Percentiles rank a stretch among this genome's conserved stretches.
Conservation (phyloP, 306 rosid species). For the Bauhinia variegata region DNA sequence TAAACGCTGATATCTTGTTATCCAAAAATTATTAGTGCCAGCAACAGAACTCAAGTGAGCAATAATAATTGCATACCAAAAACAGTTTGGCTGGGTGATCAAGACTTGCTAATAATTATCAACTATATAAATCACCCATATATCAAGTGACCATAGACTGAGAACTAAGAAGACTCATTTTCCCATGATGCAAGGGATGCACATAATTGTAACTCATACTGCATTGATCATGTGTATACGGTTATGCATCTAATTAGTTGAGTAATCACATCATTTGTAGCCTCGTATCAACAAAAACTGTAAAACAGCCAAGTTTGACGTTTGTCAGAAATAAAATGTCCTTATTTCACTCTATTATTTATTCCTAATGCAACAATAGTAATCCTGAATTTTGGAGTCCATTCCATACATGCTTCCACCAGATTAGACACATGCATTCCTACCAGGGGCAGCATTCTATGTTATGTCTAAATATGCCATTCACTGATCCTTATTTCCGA, state of each 20-base stretch:
- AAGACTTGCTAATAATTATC: neutral
- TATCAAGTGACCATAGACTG: neutral
- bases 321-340: neutral
- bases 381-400: neutral
- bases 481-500: neutral
- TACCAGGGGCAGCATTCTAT: neutral
- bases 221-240: neutral
- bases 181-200: neutral
- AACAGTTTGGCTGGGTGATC: conserved; percentile 7
- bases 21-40: conserved; percentile 1
- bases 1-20: conserved; percentile 1
- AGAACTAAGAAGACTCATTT: neutral
- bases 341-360: neutral
- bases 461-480: neutral
- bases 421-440: neutral
- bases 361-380: neutral
- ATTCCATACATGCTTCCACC: neutral
- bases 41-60: conserved; percentile 1
- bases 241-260: neutral
- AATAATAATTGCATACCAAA: neutral
- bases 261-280: neutral
- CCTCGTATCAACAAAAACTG: neutral
- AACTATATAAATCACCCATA: neutral
- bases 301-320: neutral
- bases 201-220: neutral